Conservation (phyloP, 768 basidiomycete species). For the Amyloporia xantha region DNA sequence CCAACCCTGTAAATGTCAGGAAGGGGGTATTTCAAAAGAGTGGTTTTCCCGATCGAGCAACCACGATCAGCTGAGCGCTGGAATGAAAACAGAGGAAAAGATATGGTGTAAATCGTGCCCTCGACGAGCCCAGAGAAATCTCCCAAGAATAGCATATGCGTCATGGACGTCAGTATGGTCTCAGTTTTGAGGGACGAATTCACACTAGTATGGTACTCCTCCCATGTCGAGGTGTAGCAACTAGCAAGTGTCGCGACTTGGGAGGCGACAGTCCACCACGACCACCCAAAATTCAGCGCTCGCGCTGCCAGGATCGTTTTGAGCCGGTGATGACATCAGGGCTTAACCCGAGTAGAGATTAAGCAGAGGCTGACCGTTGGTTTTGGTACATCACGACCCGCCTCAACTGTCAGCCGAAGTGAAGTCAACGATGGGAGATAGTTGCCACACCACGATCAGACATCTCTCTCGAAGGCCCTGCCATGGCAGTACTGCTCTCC, state of each 20-base stretch:
- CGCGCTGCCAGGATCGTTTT: constrained; percentile 78
- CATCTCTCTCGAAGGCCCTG: constrained; percentile 97
- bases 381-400: constrained; percentile 89
- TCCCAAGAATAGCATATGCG: constrained; percentile 63
- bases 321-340: constrained; percentile 56
- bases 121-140: constrained; percentile 95
- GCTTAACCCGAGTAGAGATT: constrained; percentile 1
- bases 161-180: too few species aligned
- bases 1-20: constrained; percentile 50
- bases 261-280: constrained; percentile 95
- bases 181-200: neutral
- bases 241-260: constrained; percentile 66
- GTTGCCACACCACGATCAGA: constrained; percentile 83
- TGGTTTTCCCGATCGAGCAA: constrained; percentile 48
- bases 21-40: constrained; percentile 74
- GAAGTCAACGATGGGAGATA: neutral
- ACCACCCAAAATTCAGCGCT: constrained; percentile 86
- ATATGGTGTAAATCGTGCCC: constrained; percentile 73
- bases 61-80: neutral
- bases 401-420: neutral
- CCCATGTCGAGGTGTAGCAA: constrained; percentile 64
- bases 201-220: constrained; percentile 81
- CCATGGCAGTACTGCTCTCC: constrained; percentile 92
- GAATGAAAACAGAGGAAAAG: too few species aligned
- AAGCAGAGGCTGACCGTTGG: constrained; percentile 83